Evolutionary conservation across 1,284 basidiomycete genomes (phyloP), one percentile per base, ranked within the genome.

Genomic region (Microbotryomycetes sp.): DNA sequence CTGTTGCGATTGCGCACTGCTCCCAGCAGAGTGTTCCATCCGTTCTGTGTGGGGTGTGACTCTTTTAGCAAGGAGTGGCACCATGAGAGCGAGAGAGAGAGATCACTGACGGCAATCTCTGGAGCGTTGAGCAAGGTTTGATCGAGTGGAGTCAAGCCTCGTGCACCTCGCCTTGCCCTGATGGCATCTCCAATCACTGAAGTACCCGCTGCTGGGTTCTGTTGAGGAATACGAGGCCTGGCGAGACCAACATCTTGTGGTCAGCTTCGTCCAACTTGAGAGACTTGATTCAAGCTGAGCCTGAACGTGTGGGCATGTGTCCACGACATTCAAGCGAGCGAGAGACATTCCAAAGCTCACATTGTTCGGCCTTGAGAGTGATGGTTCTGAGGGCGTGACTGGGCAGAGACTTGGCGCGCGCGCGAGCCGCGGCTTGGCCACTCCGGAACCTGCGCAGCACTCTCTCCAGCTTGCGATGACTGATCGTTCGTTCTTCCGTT

Each of bases 21-120:
- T 6, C 78, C 78, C 14, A 79, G 70, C 3, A 78, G 73, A 15
- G 70, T 71, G 67, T 78, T 78, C 78, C 78, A 79, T n/a, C 78
- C 78, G 52, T 69, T 66, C 72, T 73, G 49, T 19, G 6, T 14
- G 28, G 47, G 15, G 28, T 49, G 42, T 46, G 42, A 14, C n/a
- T n/a, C 14, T 23, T 5, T 7, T 12, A 23, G 5, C 23, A 26
- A 22, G 23, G 47, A 23, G 19, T 49, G 16, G 9, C 19, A 23
- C 46, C 25, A 47, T 23, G 7, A n/a, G 47, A 49, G 12, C 47
- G 23, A 4, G 19, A 23, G 23, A 22, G 47, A 49, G 4, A 19
- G 2, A 23, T 31, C 23, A 16, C 67, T 59, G 15, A 70, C 70
- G 5, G 71, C 71, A 26, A 72, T 68, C 45, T 71, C 71, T 14